Evolutionary conservation across 1,284 basidiomycete genomes (phyloP).

Genomic region (Thelephora terrestris): DNA sequence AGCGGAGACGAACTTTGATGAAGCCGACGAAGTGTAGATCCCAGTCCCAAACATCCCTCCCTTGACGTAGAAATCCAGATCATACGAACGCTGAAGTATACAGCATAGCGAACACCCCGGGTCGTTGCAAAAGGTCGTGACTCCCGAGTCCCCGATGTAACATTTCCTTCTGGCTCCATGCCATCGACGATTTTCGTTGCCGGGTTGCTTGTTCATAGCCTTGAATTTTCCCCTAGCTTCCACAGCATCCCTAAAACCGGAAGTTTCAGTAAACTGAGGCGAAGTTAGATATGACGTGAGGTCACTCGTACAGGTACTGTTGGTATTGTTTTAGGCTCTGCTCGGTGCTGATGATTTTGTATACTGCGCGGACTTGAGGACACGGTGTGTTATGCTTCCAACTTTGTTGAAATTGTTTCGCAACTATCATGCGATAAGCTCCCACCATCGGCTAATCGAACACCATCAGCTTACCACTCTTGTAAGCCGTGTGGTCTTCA

Average conservation of each 20-base stretch:
- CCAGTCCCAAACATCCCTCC: conserved; percentile 57
- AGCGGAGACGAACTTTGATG: conserved; percentile 49
- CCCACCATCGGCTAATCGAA: background rate
- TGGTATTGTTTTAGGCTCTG: background rate
- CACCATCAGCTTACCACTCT: conserved; percentile 35
- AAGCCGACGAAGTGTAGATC: no score
- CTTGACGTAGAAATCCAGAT: conserved; percentile 45
- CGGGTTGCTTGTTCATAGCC: conserved; percentile 36
- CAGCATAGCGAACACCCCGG: conserved; percentile 45
- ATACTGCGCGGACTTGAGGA: conserved; percentile 44
- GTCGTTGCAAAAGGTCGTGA: conserved; percentile 41
- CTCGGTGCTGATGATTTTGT: conserved; percentile 39
- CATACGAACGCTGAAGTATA: conserved; percentile 50
- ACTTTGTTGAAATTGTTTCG: conserved; percentile 52
- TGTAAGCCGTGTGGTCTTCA: conserved; percentile 45
- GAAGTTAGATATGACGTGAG: background rate
- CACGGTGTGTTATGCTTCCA: conserved; percentile 43
- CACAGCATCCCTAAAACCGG: conserved; percentile 31
- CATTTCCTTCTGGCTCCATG: conserved; percentile 46
- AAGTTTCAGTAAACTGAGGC: no score
- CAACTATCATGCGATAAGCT: conserved; percentile 27
- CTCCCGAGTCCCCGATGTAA: conserved; percentile 48
- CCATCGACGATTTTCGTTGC: conserved; percentile 55
- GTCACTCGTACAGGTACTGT: conserved; percentile 27
- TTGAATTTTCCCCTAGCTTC: conserved; percentile 48